A percentile compares a stretch with the other conserved stretches of the same genome.
Conservation (phyloP, 768 basidiomycete genomes). For the Lactarius sanguifluus region DNA sequence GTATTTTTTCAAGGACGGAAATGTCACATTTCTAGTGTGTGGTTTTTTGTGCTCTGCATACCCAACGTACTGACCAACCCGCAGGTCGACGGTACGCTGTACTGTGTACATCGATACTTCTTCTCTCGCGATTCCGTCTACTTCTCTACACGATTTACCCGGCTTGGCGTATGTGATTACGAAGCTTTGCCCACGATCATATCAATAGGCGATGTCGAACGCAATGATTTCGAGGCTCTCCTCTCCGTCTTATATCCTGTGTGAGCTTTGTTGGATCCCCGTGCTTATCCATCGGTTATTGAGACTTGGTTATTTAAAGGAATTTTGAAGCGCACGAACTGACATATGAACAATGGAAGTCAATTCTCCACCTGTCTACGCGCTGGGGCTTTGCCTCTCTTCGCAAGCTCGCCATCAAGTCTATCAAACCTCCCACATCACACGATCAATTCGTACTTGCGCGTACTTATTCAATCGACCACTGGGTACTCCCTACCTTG, state of each 20-base stretch:
- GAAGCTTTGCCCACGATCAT: conserved; percentile 14
- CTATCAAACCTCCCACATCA: neutral
- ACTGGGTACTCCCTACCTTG: conserved; percentile 8
- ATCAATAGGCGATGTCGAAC: conserved; percentile 12
- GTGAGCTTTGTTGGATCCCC: conserved; percentile 12
- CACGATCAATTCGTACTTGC: conserved; percentile 15
- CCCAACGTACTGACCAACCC: neutral
- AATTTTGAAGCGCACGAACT: conserved; percentile 5
- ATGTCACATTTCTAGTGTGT: conserved; percentile 25
- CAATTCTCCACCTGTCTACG: conserved; percentile 17
- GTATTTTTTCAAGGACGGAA: conserved; percentile 27
- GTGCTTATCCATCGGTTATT: neutral
- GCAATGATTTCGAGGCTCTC: conserved; percentile 24
- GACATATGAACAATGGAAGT: conserved; percentile 17
- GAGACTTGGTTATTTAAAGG: neutral
- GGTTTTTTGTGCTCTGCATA: too few relatives aligned
- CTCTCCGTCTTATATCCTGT: conserved; percentile 29
- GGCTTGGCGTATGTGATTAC: conserved; percentile 14
- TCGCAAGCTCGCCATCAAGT: conserved; percentile 19
- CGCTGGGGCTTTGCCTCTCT: conserved; percentile 22
- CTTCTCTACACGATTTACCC: conserved; percentile 19
- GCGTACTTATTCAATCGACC: conserved; percentile 4
- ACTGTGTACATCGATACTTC: conserved; percentile 27
- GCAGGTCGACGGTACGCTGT: conserved; percentile 25
- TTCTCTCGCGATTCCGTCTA: conserved; percentile 27